Percentiles rank a stretch among this genome's conserved stretches.
These are phyloP conservation scores for Kickxella alabastrina DNA, from an alignment of 192 early-diverging fungal species.

Conservation along the genomic window DNA sequence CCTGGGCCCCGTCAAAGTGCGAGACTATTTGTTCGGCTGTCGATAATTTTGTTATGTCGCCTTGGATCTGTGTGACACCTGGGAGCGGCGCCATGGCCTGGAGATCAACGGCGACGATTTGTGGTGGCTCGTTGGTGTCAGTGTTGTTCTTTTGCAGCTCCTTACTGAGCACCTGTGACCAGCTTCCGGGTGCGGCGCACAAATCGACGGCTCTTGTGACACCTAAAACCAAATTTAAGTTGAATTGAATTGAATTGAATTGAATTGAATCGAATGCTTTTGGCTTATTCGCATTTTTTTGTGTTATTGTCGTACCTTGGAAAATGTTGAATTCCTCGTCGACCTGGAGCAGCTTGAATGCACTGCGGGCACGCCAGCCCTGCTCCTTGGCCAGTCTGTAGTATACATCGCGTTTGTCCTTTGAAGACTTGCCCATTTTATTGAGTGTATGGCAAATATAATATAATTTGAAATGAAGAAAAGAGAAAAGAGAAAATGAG, in stretches of 20 bases:
- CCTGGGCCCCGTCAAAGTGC: slow-evolving; percentile 82
- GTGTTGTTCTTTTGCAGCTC: slow-evolving; percentile 54
- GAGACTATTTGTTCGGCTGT: slow-evolving; percentile 89
- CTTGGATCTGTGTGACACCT: slow-evolving; percentile 93
- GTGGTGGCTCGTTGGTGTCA: slow-evolving; percentile 48
- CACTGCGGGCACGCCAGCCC: slow-evolving; percentile 94
- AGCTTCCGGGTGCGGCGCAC: slow-evolving; percentile 96
- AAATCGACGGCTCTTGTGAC: slow-evolving; percentile 89
- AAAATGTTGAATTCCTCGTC: slow-evolving; percentile 95
- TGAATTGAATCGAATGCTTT: neutral
- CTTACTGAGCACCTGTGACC: slow-evolving; percentile 87
- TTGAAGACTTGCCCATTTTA: slow-evolving; percentile 77
- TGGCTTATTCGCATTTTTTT: neutral
- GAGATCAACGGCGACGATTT: slow-evolving; percentile 93
- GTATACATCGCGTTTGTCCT: slow-evolving; percentile 95
- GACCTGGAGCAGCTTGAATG: slow-evolving; percentile 95
- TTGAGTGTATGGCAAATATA: neutral
- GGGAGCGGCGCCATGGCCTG: slow-evolving; percentile 94
- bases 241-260: neutral
- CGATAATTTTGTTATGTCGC: slow-evolving; percentile 93
- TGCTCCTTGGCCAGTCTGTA: slow-evolving; percentile 97
- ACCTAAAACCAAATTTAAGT: no score
- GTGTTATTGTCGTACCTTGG: slow-evolving; percentile 44
- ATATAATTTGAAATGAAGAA: no score
- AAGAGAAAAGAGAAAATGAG: neutral